Base-by-base conservation (phyloP, 2,329 filamentous ascomycete genomes). In the Aureobasidium sp. region DNA sequence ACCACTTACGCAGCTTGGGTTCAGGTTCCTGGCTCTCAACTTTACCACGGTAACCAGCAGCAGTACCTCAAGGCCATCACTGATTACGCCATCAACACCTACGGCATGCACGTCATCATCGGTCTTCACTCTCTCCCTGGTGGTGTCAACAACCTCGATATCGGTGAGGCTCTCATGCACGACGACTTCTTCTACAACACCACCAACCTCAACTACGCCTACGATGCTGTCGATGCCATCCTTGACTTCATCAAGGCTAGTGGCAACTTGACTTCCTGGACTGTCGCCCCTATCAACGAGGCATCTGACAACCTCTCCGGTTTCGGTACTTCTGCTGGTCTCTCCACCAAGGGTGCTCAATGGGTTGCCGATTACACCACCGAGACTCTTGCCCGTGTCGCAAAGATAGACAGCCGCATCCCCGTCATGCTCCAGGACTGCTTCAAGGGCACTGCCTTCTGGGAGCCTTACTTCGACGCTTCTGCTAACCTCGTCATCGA, bases 1-100 rank as follows among this genome's bases (percentile, higher is more conserved):
- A 73, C 71, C 1, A 71, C 71, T 7, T 76, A 75, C 50, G 71
- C 73, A 1, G 72, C 72, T 5, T 76, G 73, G 73, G 63, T 75
- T 52, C 67, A 71, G 17, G 68, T 74, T 9, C 72, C 73, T 8
- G 72, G 72, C 3, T 68, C 65, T 6, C 59, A 70, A 32, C 65
- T 74, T 24, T 74, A 76, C 65, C 63, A 60, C 37, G 74, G 74
- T 27, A 70, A 71, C 29, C 74, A 76, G 62, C 51, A 63, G 7
- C 55, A 63, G 17, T 68, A 69, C 63, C 66, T 76, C n/a, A 66
- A 66, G 44, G 66, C 59, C 1, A 71, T 75, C 41, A 66, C 72
- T 9, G 67, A 68, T 9, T 76, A 76, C 57, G 73, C 73, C 39
- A 76, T 75, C 52, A 63, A 66, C 9, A 71, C 68, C 29, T 71